These are phyloP conservation scores for Microcyclosporella mali DNA, from an alignment of 2,329 filamentous ascomycete species.

Conservation along the genomic window DNA sequence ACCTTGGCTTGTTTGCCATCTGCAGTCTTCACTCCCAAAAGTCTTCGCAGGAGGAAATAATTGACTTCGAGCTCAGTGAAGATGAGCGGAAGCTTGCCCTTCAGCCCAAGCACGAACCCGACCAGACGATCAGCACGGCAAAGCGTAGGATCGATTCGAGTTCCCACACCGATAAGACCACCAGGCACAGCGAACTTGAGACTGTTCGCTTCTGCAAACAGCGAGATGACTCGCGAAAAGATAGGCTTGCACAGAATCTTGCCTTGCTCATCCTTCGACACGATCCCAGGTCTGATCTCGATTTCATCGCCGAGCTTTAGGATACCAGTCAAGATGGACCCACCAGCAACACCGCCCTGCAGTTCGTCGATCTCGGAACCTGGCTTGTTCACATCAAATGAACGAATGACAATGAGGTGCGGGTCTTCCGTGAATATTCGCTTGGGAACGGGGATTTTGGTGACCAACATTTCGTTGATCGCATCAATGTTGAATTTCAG, in stretches of 20 bases:
- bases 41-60: constrained; percentile 92
- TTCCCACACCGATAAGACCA: constrained; percentile 96
- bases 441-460: constrained; percentile 84
- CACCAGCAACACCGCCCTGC: constrained; percentile 97
- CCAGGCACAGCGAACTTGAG: constrained; percentile 97
- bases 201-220: constrained; percentile 97
- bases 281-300: constrained; percentile 97
- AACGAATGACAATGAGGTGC: constrained; percentile 98
- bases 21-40: constrained; percentile 93
- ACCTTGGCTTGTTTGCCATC: constrained; percentile 99
- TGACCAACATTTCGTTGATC: constrained; percentile 92
- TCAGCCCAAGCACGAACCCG: constrained; percentile 92
- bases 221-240: constrained; percentile 86
- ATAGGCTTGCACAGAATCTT: constrained; percentile 95
- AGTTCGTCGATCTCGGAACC: constrained; percentile 97
- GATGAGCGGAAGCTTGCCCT: constrained; percentile 88
- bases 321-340: constrained; percentile 91
- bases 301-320: constrained; percentile 97
- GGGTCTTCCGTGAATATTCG: constrained; percentile 88
- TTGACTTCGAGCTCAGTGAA: constrained; percentile 99
- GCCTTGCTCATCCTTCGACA: constrained; percentile 88
- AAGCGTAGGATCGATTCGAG: constrained; percentile 91
- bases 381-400: constrained; percentile 99
- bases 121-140: constrained; percentile 98
- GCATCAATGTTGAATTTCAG: constrained; percentile 99